phyloP scores from a whole-genome alignment of 495 filamentous ascomycete genomes.

The Hypoxylon lenormandii region DNA sequence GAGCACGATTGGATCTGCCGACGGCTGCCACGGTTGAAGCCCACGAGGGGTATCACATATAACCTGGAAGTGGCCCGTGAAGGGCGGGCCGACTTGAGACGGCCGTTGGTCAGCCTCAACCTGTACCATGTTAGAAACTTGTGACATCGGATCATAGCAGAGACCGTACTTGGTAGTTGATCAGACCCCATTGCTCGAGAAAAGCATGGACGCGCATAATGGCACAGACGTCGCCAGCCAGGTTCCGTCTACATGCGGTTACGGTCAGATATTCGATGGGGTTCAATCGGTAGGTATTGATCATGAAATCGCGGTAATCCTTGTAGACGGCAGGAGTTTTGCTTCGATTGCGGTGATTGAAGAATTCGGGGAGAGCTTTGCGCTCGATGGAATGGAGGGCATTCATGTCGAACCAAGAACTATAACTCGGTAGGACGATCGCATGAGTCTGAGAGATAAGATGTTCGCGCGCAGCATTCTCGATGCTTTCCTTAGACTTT shows the following conservation, averaged over 20 bases:
- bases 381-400: conserved; percentile 85
- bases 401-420: conserved; percentile 98
- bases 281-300: conserved; percentile 96
- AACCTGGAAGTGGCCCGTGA: conserved; percentile 95
- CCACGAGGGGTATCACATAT: conserved; percentile 94
- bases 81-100: conserved; percentile 94
- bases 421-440: conserved; percentile 95
- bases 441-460: conserved; percentile 90
- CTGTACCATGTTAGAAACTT: conserved; percentile 62
- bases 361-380: conserved; percentile 94
- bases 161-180: conserved; percentile 92
- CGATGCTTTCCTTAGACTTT: conserved; percentile 81
- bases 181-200: conserved; percentile 98
- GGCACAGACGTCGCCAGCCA: conserved; percentile 96
- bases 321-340: conserved; percentile 98
- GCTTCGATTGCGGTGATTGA: conserved; percentile 96
- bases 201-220: conserved; percentile 99
- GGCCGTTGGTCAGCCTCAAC: conserved; percentile 95
- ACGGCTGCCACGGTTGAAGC: conserved; percentile 92
- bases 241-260: conserved; percentile 93
- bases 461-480: conserved; percentile 86
- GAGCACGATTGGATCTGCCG: conserved; percentile 73
- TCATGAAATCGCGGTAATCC: conserved; percentile 99
- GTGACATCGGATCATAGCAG: not conserved
- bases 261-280: conserved; percentile 96